These are phyloP conservation scores for Candida coquimbonensis DNA, from an alignment of 805 yeast genomes.

Conservation along the genomic window DNA sequence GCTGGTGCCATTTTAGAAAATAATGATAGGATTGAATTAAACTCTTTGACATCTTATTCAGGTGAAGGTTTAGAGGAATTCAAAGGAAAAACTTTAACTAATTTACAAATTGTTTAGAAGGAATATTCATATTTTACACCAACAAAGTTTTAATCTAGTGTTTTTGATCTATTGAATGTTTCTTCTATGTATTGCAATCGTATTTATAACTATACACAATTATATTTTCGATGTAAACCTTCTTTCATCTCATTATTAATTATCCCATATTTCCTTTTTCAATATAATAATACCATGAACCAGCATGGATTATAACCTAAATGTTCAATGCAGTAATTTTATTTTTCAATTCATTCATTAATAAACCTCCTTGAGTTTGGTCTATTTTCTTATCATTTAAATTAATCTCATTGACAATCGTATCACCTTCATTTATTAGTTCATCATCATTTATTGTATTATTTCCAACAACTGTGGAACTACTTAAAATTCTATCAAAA, in stretches of 20 bases:
- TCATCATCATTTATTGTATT: neutral
- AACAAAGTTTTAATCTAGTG: no score
- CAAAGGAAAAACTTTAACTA: conserved; percentile 37
- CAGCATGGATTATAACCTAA: conserved; percentile 2
- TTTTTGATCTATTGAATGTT: no score
- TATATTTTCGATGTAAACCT: no score
- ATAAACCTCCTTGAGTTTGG: conserved; percentile 4
- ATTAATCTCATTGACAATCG: conserved; percentile 2
- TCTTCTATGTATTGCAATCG: no score
- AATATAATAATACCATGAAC: neutral
- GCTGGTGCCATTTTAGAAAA: conserved; percentile 59
- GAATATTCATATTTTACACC: no score
- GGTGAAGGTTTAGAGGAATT: conserved; percentile 65
- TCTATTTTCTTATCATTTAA: conserved; percentile 10
- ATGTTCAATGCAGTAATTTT: conserved; percentile 4
- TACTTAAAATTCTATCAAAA: conserved; percentile 10
- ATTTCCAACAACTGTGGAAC: conserved; percentile 1
- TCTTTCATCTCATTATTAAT: no score
- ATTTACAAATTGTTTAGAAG: conserved; percentile 20
- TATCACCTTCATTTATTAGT: neutral
- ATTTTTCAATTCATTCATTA: conserved; percentile 15
- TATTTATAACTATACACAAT: no score
- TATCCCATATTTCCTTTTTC: no score
- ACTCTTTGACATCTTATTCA: conserved; percentile 63
- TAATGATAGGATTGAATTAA: conserved; percentile 60